phyloP scores from a whole-genome alignment of 2,329 filamentous ascomycete genomes.

The Aureobasidium sp. region DNA sequence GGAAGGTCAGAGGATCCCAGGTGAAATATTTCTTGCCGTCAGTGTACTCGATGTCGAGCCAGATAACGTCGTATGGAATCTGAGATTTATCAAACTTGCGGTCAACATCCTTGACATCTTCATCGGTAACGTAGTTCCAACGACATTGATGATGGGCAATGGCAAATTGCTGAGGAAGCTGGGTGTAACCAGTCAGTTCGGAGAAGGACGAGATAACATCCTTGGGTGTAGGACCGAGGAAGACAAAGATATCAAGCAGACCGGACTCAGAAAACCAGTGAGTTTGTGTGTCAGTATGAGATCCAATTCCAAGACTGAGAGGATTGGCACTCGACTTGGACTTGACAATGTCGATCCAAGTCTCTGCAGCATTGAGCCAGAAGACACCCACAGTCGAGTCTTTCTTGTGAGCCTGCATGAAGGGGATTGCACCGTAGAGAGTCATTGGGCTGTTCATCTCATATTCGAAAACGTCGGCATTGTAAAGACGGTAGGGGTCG shows the following conservation, averaged over 20 bases:
- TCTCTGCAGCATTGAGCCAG: constrained; percentile 95
- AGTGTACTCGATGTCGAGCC: constrained; percentile 97
- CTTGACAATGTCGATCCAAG: constrained; percentile 94
- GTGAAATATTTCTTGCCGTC: constrained; percentile 98
- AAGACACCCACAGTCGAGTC: constrained; percentile 92
- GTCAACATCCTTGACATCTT: constrained; percentile 94
- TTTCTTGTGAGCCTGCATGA: constrained; percentile 95
- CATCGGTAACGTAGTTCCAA: constrained; percentile 97
- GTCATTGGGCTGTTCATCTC: constrained; percentile 97
- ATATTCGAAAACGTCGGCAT: constrained; percentile 96
- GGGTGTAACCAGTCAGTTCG: constrained; percentile 84
- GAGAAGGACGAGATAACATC: constrained; percentile 77
- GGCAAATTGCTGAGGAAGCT: constrained; percentile 85
- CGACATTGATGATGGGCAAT: constrained; percentile 95
- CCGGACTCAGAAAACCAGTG: constrained; percentile 97
- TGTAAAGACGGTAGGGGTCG: constrained; percentile 92
- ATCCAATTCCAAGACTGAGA: constrained; percentile 61
- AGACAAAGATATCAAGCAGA: constrained; percentile 84
- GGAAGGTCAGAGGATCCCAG: constrained; percentile 85
- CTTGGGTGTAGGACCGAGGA: constrained; percentile 79
- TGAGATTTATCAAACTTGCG: constrained; percentile 90
- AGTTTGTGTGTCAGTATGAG: constrained; percentile 72
- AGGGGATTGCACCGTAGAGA: constrained; percentile 90
- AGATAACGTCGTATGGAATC: constrained; percentile 97
- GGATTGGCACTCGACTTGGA: constrained; percentile 66